These are phyloP conservation scores for Fraxinus excelsior DNA, from an alignment of 257 asterid species.

Conservation along the genomic window DNA sequence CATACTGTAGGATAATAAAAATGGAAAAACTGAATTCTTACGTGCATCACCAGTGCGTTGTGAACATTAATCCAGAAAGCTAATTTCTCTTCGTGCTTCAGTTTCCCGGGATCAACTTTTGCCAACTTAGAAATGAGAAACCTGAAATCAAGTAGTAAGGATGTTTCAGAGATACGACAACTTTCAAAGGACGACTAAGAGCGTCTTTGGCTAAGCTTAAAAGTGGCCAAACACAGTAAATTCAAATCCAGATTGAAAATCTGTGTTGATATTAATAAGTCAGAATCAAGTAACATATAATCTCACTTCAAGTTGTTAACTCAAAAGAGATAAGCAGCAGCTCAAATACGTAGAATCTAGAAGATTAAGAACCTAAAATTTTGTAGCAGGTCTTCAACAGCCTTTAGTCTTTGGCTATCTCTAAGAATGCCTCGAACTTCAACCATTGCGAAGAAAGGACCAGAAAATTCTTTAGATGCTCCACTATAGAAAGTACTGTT, in stretches of 20 bases:
- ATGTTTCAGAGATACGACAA: constrained; percentile 9
- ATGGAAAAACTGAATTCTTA: constrained; percentile 33
- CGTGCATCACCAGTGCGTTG: constrained; percentile 95
- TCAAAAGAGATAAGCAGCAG: background rate
- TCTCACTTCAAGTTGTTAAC: background rate
- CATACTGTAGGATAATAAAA: background rate
- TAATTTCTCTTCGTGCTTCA: constrained; percentile 78
- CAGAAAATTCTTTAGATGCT: constrained; percentile 30
- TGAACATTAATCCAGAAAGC: constrained; percentile 97
- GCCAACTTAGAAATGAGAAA: constrained; percentile 58
- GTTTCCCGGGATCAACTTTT: constrained; percentile 64
- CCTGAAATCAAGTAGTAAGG: constrained; percentile 41
- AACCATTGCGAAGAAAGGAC: constrained; percentile 43
- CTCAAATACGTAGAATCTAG: background rate
- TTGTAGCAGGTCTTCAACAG: constrained; percentile 59
- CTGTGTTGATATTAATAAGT: no score
- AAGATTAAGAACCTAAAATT: constrained; percentile 47
- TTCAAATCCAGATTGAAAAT: background rate
- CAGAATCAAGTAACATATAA: background rate
- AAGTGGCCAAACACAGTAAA: background rate
- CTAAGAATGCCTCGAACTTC: constrained; percentile 58
- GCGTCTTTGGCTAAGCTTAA: background rate
- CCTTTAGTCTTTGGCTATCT: constrained; percentile 52
- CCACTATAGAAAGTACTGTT: constrained; percentile 38
- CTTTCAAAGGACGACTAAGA: background rate